phyloP scores from a whole-genome alignment of 257 asterid genomes.

The Ballota nigra region DNA sequence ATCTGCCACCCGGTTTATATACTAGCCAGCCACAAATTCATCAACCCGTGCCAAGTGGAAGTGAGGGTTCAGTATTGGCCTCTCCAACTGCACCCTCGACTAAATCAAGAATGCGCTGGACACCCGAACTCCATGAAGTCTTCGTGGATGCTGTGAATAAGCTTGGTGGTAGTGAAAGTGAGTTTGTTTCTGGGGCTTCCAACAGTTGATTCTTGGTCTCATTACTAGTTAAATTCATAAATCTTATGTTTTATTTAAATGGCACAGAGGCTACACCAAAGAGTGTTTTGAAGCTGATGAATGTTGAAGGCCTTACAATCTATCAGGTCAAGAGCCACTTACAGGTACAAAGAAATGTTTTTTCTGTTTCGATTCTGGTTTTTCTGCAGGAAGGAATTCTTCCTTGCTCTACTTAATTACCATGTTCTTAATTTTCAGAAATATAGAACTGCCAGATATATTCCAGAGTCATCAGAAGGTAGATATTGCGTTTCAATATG shows the following conservation, averaged over 20 bases:
- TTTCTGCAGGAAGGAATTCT: neutral
- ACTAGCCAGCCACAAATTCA: conserved; percentile 35
- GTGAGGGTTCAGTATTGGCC: conserved; percentile 28
- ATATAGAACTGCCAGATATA: conserved; percentile 75
- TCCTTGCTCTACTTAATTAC: conserved; percentile 5
- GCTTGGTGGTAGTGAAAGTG: conserved; percentile 93
- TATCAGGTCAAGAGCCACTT: conserved; percentile 91
- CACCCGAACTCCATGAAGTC: conserved; percentile 89
- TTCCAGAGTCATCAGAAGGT: conserved; percentile 77
- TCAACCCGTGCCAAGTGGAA: conserved; percentile 28
- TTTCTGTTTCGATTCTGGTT: neutral
- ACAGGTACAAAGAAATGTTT: conserved; percentile 43
- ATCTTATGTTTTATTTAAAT: neutral
- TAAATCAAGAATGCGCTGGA: conserved; percentile 94
- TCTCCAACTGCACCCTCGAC: conserved; percentile 43
- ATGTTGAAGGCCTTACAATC: conserved; percentile 66
- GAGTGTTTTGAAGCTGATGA: conserved; percentile 83
- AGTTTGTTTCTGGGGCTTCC: conserved; percentile 32
- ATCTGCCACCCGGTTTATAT: conserved; percentile 36
- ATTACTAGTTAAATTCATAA: neutral
- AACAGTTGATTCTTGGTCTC: neutral
- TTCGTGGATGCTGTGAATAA: conserved; percentile 81
- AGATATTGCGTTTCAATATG: conserved; percentile 12
- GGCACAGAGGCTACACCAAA: conserved; percentile 74
- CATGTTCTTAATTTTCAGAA: conserved; percentile 50